These are phyloP conservation scores for Phytophthora multivora DNA, from an alignment of 352 stramenopile genomes.

Conservation along the genomic window DNA sequence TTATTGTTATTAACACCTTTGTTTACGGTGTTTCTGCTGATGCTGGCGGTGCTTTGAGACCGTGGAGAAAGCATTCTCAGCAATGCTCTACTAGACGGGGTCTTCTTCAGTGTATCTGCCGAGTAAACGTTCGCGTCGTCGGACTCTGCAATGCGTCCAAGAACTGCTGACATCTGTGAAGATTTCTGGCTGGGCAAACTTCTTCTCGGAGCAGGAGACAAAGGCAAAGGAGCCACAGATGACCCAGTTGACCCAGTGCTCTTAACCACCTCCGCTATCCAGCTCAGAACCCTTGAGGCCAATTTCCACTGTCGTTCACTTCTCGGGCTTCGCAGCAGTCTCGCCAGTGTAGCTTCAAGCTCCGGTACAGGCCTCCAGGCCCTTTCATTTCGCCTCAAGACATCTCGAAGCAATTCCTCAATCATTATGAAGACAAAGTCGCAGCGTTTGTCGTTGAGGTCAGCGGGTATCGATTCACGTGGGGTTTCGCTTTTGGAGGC, in stretches of 20 bases:
- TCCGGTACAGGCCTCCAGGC: conserved; percentile 40
- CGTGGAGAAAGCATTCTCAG: conserved; percentile 14
- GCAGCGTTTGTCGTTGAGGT: neutral
- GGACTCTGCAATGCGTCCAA: conserved; percentile 11
- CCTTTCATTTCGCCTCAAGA: conserved; percentile 18
- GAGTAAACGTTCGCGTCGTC: neutral
- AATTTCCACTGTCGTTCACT: conserved; percentile 48
- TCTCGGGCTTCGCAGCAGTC: conserved; percentile 39
- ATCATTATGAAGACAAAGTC: conserved; percentile 31
- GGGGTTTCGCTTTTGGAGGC: neutral
- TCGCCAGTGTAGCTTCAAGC: conserved; percentile 42
- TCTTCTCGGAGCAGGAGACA: conserved; percentile 8
- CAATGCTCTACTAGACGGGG: conserved; percentile 17
- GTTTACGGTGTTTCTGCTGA: conserved; percentile 9
- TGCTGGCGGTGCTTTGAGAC: conserved; percentile 24
- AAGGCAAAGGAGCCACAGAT: conserved; percentile 7
- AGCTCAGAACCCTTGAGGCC: conserved; percentile 46
- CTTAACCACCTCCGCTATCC: conserved; percentile 29
- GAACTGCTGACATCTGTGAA: conserved; percentile 6
- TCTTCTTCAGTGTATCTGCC: conserved; percentile 34
- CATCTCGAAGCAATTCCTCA: conserved; percentile 48
- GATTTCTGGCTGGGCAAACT: conserved; percentile 19
- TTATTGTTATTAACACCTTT: conserved; percentile 25
- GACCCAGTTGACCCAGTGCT: neutral
- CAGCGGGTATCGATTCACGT: neutral